phyloP scores from a whole-genome alignment of 805 yeast genomes.

The Candida pini region DNA sequence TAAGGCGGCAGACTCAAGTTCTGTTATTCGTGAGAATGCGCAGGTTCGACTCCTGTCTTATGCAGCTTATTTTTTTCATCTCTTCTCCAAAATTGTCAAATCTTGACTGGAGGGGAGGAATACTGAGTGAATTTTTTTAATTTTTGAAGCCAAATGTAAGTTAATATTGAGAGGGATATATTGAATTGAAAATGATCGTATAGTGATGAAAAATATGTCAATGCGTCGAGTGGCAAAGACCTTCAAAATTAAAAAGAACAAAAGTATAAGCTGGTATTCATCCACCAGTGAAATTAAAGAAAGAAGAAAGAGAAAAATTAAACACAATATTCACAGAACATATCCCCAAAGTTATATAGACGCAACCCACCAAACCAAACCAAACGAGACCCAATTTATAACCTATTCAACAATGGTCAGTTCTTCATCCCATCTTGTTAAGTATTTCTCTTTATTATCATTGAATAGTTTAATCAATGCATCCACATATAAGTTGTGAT shows the following conservation, averaged over 20 bases:
- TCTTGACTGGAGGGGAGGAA: not conserved
- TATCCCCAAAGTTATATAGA: too few species aligned
- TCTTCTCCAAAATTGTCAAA: not conserved
- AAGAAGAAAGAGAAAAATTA: not conserved
- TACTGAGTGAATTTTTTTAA: not conserved
- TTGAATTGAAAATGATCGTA: not conserved
- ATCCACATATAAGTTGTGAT: constrained; percentile 65
- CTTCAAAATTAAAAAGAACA: not conserved
- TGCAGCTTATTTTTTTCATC: constrained; percentile 14
- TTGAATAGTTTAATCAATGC: constrained; percentile 61
- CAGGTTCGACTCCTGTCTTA: constrained; percentile 27
- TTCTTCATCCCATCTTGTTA: constrained; percentile 42
- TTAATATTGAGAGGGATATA: not conserved
- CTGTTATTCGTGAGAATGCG: constrained; percentile 26
- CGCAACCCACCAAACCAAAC: too few species aligned
- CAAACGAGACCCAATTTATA: not conserved
- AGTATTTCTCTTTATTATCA: constrained; percentile 52
- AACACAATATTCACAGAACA: too few species aligned
- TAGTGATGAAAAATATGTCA: not conserved
- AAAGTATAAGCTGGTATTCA: too few species aligned
- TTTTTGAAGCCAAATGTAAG: not conserved
- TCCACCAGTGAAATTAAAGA: not conserved
- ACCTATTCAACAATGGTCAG: constrained; percentile 38
- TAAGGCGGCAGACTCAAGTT: constrained; percentile 25
- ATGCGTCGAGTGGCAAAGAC: not conserved